A percentile compares a stretch with the other conserved stretches of the same genome.
Conservation (phyloP, 1,139 yeast genomes). For the Yamadazyma sp. region DNA sequence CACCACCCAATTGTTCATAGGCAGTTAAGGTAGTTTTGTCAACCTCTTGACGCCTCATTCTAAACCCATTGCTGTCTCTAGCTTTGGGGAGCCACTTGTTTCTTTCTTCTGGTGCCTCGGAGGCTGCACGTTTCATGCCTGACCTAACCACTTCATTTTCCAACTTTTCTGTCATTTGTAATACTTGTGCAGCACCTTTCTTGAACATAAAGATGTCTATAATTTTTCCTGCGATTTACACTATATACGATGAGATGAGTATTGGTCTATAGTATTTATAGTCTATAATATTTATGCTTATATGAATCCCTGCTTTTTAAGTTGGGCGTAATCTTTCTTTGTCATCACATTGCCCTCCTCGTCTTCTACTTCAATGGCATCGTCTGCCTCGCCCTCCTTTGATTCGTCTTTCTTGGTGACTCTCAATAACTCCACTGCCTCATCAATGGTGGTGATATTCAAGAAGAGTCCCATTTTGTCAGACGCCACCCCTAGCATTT, state of each 20-base stretch:
- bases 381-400: constrained; percentile 47
- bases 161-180: constrained; percentile 5
- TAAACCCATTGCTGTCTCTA: constrained; percentile 51
- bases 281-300: too few species aligned
- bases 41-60: constrained; percentile 44
- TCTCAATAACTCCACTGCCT: constrained; percentile 63
- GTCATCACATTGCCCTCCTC: constrained; percentile 92
- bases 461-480: constrained; percentile 47
- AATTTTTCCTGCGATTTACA: constrained; percentile 1
- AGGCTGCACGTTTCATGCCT: constrained; percentile 23
- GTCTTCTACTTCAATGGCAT: constrained; percentile 82
- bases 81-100: constrained; percentile 19
- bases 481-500: constrained; percentile 67
- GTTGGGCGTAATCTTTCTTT: constrained; percentile 74
- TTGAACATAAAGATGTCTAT: background rate
- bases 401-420: constrained; percentile 38
- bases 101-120: constrained; percentile 18
- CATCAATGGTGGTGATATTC: constrained; percentile 66
- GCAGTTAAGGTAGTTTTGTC: constrained; percentile 45
- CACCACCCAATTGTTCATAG: constrained; percentile 41
- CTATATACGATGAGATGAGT: background rate
- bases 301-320: constrained; percentile 80
- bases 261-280: background rate
- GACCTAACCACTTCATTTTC: constrained; percentile 7
- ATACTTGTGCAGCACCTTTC: background rate